Conservation (phyloP, 2,329 filamentous ascomycete genomes). For the Nemania serpens region DNA sequence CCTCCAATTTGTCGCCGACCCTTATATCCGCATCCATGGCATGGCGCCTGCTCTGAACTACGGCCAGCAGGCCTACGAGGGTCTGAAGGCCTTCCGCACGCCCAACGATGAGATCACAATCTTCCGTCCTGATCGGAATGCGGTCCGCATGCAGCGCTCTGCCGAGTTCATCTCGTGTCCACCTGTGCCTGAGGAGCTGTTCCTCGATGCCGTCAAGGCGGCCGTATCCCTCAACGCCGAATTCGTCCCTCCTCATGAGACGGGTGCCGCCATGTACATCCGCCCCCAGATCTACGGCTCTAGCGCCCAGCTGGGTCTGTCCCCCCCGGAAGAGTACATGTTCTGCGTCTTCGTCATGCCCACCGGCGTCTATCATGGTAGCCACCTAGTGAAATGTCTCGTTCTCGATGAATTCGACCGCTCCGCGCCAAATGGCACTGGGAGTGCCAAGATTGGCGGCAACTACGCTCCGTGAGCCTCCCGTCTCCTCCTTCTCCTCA, state of each 20-base stretch:
- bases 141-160: constrained; percentile 80
- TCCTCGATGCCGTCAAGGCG: constrained; percentile 75
- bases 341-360: constrained; percentile 90
- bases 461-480: constrained; percentile 78
- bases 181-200: constrained; percentile 74
- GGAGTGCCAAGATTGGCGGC: constrained; percentile 90
- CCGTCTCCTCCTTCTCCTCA: not conserved
- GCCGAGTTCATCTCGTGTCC: constrained; percentile 85
- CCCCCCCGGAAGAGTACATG: constrained; percentile 87
- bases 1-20: constrained; percentile 79
- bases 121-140: constrained; percentile 88
- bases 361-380: constrained; percentile 92
- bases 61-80: constrained; percentile 96
- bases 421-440: constrained; percentile 87
- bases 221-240: constrained; percentile 88
- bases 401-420: constrained; percentile 94
- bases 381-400: constrained; percentile 82
- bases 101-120: constrained; percentile 76
- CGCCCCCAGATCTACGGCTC: constrained; percentile 88
- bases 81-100: constrained; percentile 92
- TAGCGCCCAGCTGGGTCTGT: constrained; percentile 83
- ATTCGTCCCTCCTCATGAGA: constrained; percentile 87
- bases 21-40: constrained; percentile 87
- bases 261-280: constrained; percentile 90
- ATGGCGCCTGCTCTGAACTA: constrained; percentile 97